Evolutionary conservation across 257 asterid species (phyloP).

Genomic region (Lavandula angustifolia): DNA sequence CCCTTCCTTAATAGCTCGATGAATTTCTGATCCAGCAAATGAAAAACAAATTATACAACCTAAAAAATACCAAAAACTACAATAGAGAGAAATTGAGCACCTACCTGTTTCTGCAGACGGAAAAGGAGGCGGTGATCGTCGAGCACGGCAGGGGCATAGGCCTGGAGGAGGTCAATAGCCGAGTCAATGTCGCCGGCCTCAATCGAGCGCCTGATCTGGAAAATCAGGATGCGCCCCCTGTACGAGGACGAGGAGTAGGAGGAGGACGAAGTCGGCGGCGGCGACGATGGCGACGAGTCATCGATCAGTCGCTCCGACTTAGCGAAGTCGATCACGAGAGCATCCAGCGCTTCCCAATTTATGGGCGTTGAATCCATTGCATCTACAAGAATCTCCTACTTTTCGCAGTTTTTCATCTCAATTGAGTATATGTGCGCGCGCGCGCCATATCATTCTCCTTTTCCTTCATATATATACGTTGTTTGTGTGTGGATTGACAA

Average conservation of each 20-base stretch:
- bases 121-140: conserved; percentile 94
- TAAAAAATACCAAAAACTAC: background rate
- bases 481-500: background rate
- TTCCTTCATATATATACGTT: background rate
- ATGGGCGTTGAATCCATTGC: conserved; percentile 71
- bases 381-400: conserved; percentile 29
- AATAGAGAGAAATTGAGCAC: conserved; percentile 12
- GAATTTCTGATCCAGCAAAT: conserved; percentile 56
- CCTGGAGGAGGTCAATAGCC: conserved; percentile 67
- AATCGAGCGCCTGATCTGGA: conserved; percentile 72
- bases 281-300: conserved; percentile 50
- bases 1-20: conserved; percentile 90
- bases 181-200: conserved; percentile 83
- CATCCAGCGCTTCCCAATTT: conserved; percentile 95
- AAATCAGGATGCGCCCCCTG: conserved; percentile 76
- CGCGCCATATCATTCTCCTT: no score
- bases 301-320: conserved; percentile 83
- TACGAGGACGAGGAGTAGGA: conserved; percentile 66
- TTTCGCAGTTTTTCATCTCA: conserved; percentile 11
- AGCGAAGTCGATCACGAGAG: conserved; percentile 84
- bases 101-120: conserved; percentile 90
- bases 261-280: conserved; percentile 35
- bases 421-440: background rate
- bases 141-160: conserved; percentile 66
- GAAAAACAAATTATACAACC: background rate